These are phyloP conservation scores for Ophiosphaerella narmari DNA, from an alignment of 2,329 filamentous ascomycete genomes.

Conservation along the genomic window DNA sequence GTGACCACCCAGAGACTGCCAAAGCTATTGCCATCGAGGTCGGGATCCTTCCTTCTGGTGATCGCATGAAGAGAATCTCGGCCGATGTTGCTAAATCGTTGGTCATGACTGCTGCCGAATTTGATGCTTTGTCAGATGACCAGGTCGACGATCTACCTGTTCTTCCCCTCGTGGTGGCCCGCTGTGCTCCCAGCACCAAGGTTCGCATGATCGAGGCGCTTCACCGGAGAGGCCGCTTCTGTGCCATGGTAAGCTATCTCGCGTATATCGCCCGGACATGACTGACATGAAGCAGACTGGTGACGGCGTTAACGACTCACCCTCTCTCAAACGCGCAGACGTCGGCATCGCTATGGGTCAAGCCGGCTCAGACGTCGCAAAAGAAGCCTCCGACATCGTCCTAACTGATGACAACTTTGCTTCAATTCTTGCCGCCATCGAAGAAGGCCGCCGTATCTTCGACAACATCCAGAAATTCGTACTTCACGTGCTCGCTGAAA, in stretches of 20 bases:
- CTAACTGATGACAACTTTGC: constrained; percentile 89
- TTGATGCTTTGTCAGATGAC: constrained; percentile 74
- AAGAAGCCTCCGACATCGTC: constrained; percentile 81
- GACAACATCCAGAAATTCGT: constrained; percentile 91
- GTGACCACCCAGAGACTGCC: constrained; percentile 53
- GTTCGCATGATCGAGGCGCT: constrained; percentile 90
- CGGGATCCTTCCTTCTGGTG: constrained; percentile 46
- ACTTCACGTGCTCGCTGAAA: constrained; percentile 74
- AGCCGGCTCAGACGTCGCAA: constrained; percentile 82
- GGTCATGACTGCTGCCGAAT: constrained; percentile 59
- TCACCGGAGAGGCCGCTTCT: constrained; percentile 74
- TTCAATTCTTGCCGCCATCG: constrained; percentile 80
- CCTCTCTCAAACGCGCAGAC: constrained; percentile 78
- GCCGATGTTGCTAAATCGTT: constrained; percentile 37
- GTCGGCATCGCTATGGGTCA: constrained; percentile 86
- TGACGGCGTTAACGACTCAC: constrained; percentile 86
- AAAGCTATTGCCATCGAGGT: constrained; percentile 54
- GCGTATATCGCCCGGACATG: too few relatives aligned
- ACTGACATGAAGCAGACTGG: too few relatives aligned
- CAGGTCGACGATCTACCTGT: constrained; percentile 76
- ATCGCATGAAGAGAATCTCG: constrained; percentile 27
- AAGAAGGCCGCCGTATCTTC: constrained; percentile 82
- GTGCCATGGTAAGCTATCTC: too few relatives aligned
- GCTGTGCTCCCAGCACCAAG: constrained; percentile 84
- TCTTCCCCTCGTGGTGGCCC: constrained; percentile 79